A percentile compares a stretch with the other conserved stretches of the same genome.
Evolutionary conservation across 208 protist species (phyloP).

Genomic region (Phytomonas sp.): DNA sequence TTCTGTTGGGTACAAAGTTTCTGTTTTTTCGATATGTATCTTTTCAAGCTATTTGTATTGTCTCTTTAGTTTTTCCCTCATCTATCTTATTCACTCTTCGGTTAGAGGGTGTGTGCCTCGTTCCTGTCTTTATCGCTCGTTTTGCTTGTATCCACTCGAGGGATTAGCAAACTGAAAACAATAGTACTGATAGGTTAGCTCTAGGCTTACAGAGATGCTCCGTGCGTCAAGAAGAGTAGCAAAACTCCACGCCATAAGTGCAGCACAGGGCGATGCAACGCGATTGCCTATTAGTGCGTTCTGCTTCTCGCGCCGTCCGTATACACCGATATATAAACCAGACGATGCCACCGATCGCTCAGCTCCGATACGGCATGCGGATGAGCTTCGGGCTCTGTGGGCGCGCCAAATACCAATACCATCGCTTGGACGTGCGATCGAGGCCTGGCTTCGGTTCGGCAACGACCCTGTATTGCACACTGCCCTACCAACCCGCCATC

Average conservation of each 20-base stretch:
- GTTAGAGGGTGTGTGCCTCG: not conserved
- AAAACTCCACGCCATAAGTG: not conserved
- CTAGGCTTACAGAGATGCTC: not conserved
- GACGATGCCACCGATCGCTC: slow-evolving; percentile 35
- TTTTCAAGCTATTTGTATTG: slow-evolving; percentile 4
- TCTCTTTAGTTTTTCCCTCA: not conserved
- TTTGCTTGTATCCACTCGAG: not conserved
- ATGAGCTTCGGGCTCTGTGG: slow-evolving; percentile 68
- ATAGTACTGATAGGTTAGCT: not conserved
- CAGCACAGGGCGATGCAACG: not conserved
- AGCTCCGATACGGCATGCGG: slow-evolving; percentile 25
- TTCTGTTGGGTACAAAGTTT: not conserved
- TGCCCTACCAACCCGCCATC: slow-evolving; percentile 9
- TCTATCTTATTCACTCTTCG: not conserved
- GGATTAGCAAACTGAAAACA: not conserved
- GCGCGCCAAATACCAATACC: slow-evolving; percentile 25
- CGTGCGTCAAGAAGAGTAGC: not conserved
- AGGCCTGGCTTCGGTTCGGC: slow-evolving; percentile 77
- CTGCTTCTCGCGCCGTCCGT: slow-evolving; percentile 22
- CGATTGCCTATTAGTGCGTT: not conserved
- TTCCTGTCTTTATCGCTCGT: not conserved
- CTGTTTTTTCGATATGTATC: not conserved
- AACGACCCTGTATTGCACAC: slow-evolving; percentile 84
- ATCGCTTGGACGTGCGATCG: slow-evolving; percentile 26
- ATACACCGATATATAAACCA: slow-evolving; percentile 72